Conservation (phyloP, 2,329 filamentous ascomycete species). For the Uncinocarpus reesii region DNA sequence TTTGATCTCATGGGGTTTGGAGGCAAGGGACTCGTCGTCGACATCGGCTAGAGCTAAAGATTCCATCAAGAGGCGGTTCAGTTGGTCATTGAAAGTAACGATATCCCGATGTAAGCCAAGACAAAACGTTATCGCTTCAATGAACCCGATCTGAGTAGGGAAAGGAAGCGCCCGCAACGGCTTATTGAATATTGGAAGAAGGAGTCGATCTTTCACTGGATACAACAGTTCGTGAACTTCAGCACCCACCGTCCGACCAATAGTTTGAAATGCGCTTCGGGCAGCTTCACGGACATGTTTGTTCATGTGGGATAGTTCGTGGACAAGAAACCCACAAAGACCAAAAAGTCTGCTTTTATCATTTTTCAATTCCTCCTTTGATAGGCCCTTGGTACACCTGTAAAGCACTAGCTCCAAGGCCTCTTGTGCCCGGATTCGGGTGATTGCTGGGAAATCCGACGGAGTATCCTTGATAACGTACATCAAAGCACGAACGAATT, state of each 20-base stretch:
- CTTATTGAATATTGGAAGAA: conserved; percentile 92
- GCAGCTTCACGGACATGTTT: conserved; percentile 84
- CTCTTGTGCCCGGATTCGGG: conserved; percentile 68
- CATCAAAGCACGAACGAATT: conserved; percentile 82
- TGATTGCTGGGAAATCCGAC: conserved; percentile 81
- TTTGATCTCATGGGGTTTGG: conserved; percentile 87
- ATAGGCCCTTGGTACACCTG: conserved; percentile 65
- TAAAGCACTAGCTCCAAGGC: conserved; percentile 71
- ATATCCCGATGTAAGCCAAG: conserved; percentile 81
- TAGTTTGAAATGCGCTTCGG: conserved; percentile 65
- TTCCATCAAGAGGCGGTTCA: conserved; percentile 85
- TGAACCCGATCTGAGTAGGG: conserved; percentile 91
- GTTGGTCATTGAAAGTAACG: conserved; percentile 79
- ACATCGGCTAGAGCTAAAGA: conserved; percentile 89
- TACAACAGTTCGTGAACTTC: conserved; percentile 81
- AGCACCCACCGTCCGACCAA: conserved; percentile 65
- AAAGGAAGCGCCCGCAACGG: conserved; percentile 87
- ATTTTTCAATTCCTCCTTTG: conserved; percentile 66
- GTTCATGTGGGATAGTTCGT: conserved; percentile 90
- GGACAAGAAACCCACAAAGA: conserved; percentile 75
- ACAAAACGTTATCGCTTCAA: conserved; percentile 94
- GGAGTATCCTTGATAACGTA: conserved; percentile 99
- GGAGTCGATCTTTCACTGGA: conserved; percentile 77
- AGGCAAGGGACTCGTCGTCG: conserved; percentile 79
- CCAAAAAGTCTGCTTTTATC: conserved; percentile 58